Evolutionary conservation across 345 rosid genomes (phyloP).

Genomic region (Iberis pinnata): DNA sequence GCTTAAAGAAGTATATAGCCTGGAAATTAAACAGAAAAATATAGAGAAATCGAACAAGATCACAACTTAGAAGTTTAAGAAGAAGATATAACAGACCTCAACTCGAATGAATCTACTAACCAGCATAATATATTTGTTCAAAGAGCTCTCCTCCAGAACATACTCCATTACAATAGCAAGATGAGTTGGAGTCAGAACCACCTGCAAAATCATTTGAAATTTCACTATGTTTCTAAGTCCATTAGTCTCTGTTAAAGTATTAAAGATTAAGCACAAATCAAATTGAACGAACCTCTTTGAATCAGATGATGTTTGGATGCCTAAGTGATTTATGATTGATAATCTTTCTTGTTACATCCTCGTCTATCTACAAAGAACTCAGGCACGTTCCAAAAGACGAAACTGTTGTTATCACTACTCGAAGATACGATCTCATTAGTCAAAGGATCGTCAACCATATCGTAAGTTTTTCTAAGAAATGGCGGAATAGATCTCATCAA

Average conservation of each 20-base stretch:
- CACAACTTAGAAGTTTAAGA: not conserved
- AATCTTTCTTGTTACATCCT: slow-evolving; percentile 91
- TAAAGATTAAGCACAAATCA: no score
- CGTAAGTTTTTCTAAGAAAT: no score
- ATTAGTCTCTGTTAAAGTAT: not conserved
- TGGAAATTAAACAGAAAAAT: slow-evolving; percentile 23
- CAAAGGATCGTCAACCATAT: no score
- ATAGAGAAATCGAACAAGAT: not conserved
- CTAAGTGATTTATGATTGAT: slow-evolving; percentile 87
- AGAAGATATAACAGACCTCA: slow-evolving; percentile 43
- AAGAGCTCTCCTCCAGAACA: slow-evolving; percentile 90
- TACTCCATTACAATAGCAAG: slow-evolving; percentile 86
- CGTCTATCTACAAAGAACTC: no score
- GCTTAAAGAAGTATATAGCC: slow-evolving; percentile 95
- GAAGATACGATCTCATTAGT: no score
- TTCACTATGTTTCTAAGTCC: not conserved
- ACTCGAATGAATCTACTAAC: slow-evolving; percentile 93
- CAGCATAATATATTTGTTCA: slow-evolving; percentile 73
- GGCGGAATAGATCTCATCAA: no score
- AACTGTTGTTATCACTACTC: no score
- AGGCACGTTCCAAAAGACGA: no score
- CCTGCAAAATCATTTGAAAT: slow-evolving; percentile 38
- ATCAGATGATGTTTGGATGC: slow-evolving; percentile 84
- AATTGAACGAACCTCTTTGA: slow-evolving; percentile 90
- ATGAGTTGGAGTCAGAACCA: slow-evolving; percentile 79